phyloP scores from a whole-genome alignment of 1,284 basidiomycete species.

The Vanrija pseudolonga region DNA sequence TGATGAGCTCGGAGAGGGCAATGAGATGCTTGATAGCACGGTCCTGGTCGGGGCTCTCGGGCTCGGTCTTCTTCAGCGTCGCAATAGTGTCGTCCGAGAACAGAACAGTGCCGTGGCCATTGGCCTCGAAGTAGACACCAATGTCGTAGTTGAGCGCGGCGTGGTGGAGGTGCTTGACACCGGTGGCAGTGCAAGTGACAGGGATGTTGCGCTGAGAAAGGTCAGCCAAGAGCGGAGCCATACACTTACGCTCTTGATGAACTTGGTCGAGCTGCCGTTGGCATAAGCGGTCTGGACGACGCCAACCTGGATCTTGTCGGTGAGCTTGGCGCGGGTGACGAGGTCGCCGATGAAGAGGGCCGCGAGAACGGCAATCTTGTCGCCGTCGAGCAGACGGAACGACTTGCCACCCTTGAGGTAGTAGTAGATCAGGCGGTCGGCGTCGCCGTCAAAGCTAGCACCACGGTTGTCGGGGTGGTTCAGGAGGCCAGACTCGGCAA shows the following conservation, averaged over 20 bases:
- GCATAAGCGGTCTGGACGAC: slow-evolving; percentile 99
- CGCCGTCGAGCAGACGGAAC: slow-evolving; percentile 96
- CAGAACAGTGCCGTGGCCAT: slow-evolving; percentile 95
- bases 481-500: slow-evolving; percentile 53
- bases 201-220: slow-evolving; percentile 57
- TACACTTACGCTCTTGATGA: slow-evolving; percentile 66
- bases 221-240: slow-evolving; percentile 3
- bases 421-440: slow-evolving; percentile 94
- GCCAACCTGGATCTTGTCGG: slow-evolving; percentile 66
- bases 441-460: slow-evolving; percentile 95
- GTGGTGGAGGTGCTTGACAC: slow-evolving; percentile 97
- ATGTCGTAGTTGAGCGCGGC: slow-evolving; percentile 91
- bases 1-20: slow-evolving; percentile 81
- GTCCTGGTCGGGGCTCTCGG: slow-evolving; percentile 72
- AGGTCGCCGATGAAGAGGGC: slow-evolving; percentile 91
- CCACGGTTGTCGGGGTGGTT: slow-evolving; percentile 67
- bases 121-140: slow-evolving; percentile 99
- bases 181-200: slow-evolving; percentile 92
- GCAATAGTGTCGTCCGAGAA: slow-evolving; percentile 75
- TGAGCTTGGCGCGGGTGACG: slow-evolving; percentile 73
- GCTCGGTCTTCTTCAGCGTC: slow-evolving; percentile 61
- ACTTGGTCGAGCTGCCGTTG: slow-evolving; percentile 94
- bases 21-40: slow-evolving; percentile 72
- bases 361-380: slow-evolving; percentile 94
- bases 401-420: slow-evolving; percentile 61